Conservation (phyloP, 2,329 filamentous ascomycete genomes). For the Fusarium fujikuroi region DNA sequence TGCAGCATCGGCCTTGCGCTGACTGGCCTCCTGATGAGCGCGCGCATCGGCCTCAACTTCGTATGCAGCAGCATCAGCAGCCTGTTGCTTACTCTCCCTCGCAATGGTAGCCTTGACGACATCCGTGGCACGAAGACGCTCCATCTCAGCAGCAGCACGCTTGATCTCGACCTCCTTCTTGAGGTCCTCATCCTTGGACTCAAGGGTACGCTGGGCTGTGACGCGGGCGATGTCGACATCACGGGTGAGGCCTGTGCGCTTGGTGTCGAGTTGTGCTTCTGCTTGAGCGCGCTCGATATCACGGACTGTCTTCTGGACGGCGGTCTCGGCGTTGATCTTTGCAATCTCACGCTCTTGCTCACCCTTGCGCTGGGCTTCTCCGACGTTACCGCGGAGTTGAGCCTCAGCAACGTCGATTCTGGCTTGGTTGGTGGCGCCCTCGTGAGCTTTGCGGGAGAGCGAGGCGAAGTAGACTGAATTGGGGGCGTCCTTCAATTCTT, state of each 20-base stretch:
- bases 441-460: slow-evolving; percentile 83
- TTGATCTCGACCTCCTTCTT: slow-evolving; percentile 81
- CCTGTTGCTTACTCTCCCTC: slow-evolving; percentile 75
- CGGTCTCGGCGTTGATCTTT: slow-evolving; percentile 87
- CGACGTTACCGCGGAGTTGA: slow-evolving; percentile 74
- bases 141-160: slow-evolving; percentile 82
- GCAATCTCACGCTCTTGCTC: slow-evolving; percentile 87
- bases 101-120: slow-evolving; percentile 81
- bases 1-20: slow-evolving; percentile 63
- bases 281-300: slow-evolving; percentile 84
- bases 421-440: slow-evolving; percentile 85
- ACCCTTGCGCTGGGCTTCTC: slow-evolving; percentile 81
- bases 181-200: slow-evolving; percentile 82
- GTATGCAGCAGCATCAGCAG: slow-evolving; percentile 73
- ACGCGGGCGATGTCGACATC: slow-evolving; percentile 82
- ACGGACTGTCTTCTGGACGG: slow-evolving; percentile 84
- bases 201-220: slow-evolving; percentile 75
- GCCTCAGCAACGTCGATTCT: slow-evolving; percentile 73
- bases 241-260: slow-evolving; percentile 76
- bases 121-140: slow-evolving; percentile 79
- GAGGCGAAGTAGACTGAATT: slow-evolving; percentile 86
- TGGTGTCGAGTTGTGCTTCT: slow-evolving; percentile 78
- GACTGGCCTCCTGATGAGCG: slow-evolving; percentile 63
- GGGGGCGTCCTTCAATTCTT: slow-evolving; percentile 85
- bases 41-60: slow-evolving; percentile 71